These are phyloP conservation scores for Vaccinium darrowii DNA, from an alignment of 148 eudicot species.

Conservation along the genomic window DNA sequence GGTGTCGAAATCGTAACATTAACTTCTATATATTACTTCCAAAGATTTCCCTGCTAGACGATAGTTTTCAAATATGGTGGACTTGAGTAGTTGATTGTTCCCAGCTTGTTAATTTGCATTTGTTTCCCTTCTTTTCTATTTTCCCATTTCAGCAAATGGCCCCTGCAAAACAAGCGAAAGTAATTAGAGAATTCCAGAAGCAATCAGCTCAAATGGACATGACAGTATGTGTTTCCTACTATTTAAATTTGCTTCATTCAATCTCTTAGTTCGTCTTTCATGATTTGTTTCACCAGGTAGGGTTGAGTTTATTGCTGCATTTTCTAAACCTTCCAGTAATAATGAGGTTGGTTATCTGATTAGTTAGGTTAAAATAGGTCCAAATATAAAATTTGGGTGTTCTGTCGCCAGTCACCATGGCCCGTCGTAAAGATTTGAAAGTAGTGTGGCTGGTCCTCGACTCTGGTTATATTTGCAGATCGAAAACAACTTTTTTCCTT, in stretches of 20 bases:
- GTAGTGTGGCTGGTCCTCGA: neutral
- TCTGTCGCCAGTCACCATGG: neutral
- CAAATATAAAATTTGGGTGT: neutral
- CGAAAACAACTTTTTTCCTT: neutral
- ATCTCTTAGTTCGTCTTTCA: neutral
- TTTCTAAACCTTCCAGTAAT: neutral
- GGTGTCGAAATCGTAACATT: neutral
- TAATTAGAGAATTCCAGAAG: conserved; percentile 61
- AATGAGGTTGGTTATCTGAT: neutral
- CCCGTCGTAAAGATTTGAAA: neutral
- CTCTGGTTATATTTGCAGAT: neutral
- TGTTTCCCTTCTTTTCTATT: neutral
- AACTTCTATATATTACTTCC: neutral
- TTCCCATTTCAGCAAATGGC: conserved; percentile 54
- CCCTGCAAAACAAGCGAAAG: conserved; percentile 66
- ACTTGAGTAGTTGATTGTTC: neutral
- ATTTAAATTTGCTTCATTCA: neutral
- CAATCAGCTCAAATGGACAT: conserved; percentile 69
- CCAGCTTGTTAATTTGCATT: neutral
- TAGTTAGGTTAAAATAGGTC: neutral
- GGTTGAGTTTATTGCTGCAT: neutral
- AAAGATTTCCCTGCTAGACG: neutral
- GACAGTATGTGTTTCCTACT: conserved; percentile 38
- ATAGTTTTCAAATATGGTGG: neutral
- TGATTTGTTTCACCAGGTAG: neutral